phyloP scores from a whole-genome alignment of 2,329 filamentous ascomycete genomes.

The Fusarium mexicanum region DNA sequence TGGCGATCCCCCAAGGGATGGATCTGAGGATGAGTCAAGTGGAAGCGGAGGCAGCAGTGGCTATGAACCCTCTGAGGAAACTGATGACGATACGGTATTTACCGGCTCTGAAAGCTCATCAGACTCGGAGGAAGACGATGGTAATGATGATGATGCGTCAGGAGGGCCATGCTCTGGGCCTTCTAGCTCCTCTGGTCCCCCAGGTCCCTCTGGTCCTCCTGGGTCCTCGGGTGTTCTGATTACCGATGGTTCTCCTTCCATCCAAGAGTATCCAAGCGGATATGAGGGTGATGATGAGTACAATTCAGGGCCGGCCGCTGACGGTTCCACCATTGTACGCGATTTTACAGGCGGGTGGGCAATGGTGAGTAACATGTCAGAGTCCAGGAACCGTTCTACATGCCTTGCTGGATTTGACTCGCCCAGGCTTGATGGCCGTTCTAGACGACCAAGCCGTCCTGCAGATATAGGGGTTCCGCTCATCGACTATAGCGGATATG shows the following conservation, averaged over 20 bases:
- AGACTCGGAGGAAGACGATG: neutral
- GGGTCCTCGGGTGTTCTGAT: neutral
- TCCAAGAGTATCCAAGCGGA: neutral
- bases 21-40: neutral
- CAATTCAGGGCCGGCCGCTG: neutral
- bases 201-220: neutral
- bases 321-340: neutral
- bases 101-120: neutral
- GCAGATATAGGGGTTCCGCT: neutral
- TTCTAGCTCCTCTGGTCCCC: neutral
- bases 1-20: neutral
- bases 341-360: neutral
- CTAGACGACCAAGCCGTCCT: neutral
- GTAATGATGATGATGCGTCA: neutral
- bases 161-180: neutral
- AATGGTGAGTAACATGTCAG: neutral
- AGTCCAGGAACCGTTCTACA: neutral
- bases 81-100: neutral
- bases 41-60: neutral
- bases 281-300: neutral
- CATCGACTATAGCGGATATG: neutral
- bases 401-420: neutral
- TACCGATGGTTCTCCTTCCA: neutral
- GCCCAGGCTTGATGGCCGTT: neutral
- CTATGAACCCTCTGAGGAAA: neutral